Percentiles rank a stretch among this genome's conserved stretches.
Evolutionary conservation across 495 filamentous ascomycete genomes (phyloP).

Genomic region (Sphaerosporella brunnea): DNA sequence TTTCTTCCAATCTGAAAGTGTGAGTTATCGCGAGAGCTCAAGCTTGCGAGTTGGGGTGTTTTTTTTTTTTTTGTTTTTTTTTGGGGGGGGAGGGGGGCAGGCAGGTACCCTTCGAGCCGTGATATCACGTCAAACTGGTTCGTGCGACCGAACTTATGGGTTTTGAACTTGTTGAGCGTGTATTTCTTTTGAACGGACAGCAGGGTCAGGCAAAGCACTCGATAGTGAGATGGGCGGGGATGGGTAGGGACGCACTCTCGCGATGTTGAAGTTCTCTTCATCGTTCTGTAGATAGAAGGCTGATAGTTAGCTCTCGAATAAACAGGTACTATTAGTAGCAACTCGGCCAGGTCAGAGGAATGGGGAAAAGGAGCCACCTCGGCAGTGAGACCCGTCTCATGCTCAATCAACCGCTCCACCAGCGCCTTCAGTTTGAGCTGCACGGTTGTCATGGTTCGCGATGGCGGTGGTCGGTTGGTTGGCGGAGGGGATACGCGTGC

Average conservation of each 20-base stretch:
- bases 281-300: constrained; percentile 25
- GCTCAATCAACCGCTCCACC: not conserved
- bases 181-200: constrained; percentile 27
- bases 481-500: too few relatives aligned
- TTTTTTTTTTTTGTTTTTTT: not conserved
- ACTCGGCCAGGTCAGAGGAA: too few relatives aligned
- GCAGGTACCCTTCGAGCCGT: constrained; percentile 43
- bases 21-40: not conserved
- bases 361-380: too few relatives aligned
- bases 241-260: constrained; percentile 27
- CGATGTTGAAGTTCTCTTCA: constrained; percentile 32
- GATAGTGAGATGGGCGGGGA: constrained; percentile 24
- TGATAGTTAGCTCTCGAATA: constrained; percentile 1
- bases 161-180: constrained; percentile 37
- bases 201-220: not conserved
- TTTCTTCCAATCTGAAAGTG: constrained; percentile 47
- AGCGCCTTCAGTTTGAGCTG: constrained; percentile 2
- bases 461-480: too few relatives aligned
- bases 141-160: constrained; percentile 48
- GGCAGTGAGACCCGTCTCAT: constrained; percentile 1
- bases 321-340: too few relatives aligned
- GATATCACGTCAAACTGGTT: constrained; percentile 76
- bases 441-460: constrained; percentile 1
- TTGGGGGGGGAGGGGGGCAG: not conserved
- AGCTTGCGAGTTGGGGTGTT: not conserved